Evolutionary conservation across 768 basidiomycete species (phyloP).

Genomic region (Pleurotus ostreatus): DNA sequence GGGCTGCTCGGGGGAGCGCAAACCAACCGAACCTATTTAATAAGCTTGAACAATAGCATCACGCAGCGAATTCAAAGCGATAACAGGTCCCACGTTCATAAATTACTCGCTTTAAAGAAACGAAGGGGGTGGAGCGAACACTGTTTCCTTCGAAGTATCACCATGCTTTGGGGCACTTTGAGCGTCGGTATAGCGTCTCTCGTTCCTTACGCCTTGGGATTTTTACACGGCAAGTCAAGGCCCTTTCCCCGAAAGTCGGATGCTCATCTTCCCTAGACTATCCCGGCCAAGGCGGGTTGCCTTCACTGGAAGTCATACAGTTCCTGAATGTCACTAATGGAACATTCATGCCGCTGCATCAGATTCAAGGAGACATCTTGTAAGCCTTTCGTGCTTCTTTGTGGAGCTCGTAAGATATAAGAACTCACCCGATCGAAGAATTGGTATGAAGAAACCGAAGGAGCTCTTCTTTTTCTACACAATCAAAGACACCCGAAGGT

Average conservation of each 20-base stretch:
- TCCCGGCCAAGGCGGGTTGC: neutral
- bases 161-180: conserved; percentile 3
- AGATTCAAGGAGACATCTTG: conserved; percentile 20
- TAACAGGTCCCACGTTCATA: too few species aligned
- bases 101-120: too few species aligned
- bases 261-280: neutral
- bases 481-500: conserved; percentile 13
- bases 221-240: neutral
- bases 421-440: conserved; percentile 5
- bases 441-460: conserved; percentile 19
- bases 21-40: too few species aligned
- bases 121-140: too few species aligned
- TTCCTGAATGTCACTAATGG: conserved; percentile 8
- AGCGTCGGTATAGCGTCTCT: neutral
- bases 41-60: too few species aligned
- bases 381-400: neutral
- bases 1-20: too few species aligned
- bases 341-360: conserved; percentile 11
- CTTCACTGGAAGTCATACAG: conserved; percentile 5
- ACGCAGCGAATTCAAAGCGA: too few species aligned
- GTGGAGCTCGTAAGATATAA: neutral
- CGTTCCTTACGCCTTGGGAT: neutral
- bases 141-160: neutral
- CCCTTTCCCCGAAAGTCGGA: too few species aligned
- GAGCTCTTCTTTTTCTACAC: conserved; percentile 20